Evolutionary conservation across 345 rosid genomes (phyloP).

Genomic region (Eucalyptus virginea): DNA sequence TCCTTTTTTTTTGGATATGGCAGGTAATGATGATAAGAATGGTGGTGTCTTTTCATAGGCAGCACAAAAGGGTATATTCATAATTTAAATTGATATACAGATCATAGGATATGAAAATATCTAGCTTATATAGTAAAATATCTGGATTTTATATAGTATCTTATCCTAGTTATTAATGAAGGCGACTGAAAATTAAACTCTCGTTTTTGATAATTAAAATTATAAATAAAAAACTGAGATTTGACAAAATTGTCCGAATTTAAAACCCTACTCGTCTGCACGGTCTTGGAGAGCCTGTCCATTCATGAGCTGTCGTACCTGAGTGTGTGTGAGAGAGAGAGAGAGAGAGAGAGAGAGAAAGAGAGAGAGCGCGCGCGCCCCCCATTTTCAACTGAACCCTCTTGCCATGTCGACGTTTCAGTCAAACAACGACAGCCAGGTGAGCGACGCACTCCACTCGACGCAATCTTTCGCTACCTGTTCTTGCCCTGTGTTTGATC

Average conservation of each 20-base stretch:
- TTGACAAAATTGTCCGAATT: background rate
- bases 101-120: background rate
- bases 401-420: background rate
- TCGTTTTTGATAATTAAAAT: no score
- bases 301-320: background rate
- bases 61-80: background rate
- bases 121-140: background rate
- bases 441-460: background rate
- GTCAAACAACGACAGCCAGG: background rate
- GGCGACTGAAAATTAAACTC: background rate
- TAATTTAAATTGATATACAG: background rate
- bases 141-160: background rate
- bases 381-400: background rate
- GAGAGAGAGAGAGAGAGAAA: background rate
- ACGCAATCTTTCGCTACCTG: background rate
- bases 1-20: background rate
- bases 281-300: background rate
- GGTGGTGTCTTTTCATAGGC: background rate
- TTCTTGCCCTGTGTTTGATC: background rate
- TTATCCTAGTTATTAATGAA: background rate
- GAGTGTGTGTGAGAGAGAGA: background rate
- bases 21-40: background rate
- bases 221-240: background rate
- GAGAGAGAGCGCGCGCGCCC: background rate
- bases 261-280: background rate